Base-by-base conservation (phyloP, 2,329 filamentous ascomycete genomes). In the Beauveria pseudobassiana region DNA sequence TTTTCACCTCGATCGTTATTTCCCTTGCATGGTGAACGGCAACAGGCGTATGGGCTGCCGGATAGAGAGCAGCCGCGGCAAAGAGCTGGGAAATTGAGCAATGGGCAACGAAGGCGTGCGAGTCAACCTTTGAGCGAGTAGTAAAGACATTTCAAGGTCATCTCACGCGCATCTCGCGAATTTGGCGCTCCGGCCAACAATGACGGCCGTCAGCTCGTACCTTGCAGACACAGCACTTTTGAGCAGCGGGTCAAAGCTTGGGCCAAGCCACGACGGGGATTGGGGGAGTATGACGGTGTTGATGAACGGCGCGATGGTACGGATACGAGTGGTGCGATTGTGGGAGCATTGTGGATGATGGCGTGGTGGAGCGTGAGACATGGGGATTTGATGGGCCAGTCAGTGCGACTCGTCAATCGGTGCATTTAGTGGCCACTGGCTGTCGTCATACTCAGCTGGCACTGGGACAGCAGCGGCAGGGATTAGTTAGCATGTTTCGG, bases 381-480 rank as follows among this genome's bases (percentile, higher is more conserved):
- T 18, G 46, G 46, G 14, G 34, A 38, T 38, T 6, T 38, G 12
- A 28, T 30, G 46, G 9, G 14, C 22, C 22, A 24, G 22, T 24
- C 22, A 24, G 22, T 24, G 22, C 43, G 26, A n/a, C 16, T 26
- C 14, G 5, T 48, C 49, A 30, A 34, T 34, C 5, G 5, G 5
- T 38, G 34, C 24, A 22, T 16, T 55, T 7, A 46, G 40, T 34
- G 24, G 42, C 34, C 26, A n/a, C 49, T 34, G 34, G 20, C 40
- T 58, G 55, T 50, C 45, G 55, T 59, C 56, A 59, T 50, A 34
- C 46, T 59, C 56, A 59, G 56, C 56, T 58, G 46, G 46, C 30
- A 40, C 30, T 18, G 46, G 42, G 56, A 42, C 46, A 40, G 9
- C 18, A 24, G 12, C 7, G 9, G 45, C 53, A 49, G 55, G 55